Conservation (phyloP, 768 basidiomycete species). For the Daedaleopsis sinensis region DNA sequence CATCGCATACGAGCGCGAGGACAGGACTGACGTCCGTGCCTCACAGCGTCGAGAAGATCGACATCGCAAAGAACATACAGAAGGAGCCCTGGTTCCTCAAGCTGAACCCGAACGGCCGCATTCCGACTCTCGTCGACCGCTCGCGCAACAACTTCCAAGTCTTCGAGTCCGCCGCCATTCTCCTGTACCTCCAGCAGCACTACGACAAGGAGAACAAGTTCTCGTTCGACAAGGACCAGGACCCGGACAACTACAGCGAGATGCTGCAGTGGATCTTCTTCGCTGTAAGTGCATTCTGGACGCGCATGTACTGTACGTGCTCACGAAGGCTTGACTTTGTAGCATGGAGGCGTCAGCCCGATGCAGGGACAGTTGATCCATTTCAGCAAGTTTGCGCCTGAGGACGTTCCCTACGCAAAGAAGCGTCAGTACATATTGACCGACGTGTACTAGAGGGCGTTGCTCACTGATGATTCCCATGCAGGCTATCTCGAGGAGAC, state of each 20-base stretch:
- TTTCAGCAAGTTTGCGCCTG: conserved; percentile 66
- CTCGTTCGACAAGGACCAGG: conserved; percentile 54
- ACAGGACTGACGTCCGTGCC: not conserved
- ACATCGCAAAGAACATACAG: conserved; percentile 68
- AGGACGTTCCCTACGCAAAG: conserved; percentile 70
- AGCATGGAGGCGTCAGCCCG: conserved; percentile 85
- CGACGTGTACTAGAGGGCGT: not conserved
- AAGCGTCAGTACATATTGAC: conserved; percentile 46
- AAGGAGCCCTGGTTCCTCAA: conserved; percentile 83
- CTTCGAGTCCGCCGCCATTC: conserved; percentile 81
- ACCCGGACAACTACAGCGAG: conserved; percentile 67
- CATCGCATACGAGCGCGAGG: not conserved
- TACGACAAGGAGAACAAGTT: conserved; percentile 81
- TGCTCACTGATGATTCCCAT: conserved; percentile 23
- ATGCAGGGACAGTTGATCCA: conserved; percentile 85
- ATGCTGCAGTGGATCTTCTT: conserved; percentile 90
- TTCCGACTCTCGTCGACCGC: conserved; percentile 68
- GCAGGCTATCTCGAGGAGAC: conserved; percentile 81
- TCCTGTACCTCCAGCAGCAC: conserved; percentile 80
- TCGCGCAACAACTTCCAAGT: conserved; percentile 62
- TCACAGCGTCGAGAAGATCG: conserved; percentile 52
- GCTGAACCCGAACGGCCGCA: conserved; percentile 73
- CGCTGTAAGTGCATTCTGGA: conserved; percentile 44
- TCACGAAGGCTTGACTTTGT: not conserved
- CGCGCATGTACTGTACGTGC: not conserved